Percentiles rank a stretch among this genome's conserved stretches.
Conservation (phyloP, 805 yeast species). For the Teunomyces panamensis region DNA sequence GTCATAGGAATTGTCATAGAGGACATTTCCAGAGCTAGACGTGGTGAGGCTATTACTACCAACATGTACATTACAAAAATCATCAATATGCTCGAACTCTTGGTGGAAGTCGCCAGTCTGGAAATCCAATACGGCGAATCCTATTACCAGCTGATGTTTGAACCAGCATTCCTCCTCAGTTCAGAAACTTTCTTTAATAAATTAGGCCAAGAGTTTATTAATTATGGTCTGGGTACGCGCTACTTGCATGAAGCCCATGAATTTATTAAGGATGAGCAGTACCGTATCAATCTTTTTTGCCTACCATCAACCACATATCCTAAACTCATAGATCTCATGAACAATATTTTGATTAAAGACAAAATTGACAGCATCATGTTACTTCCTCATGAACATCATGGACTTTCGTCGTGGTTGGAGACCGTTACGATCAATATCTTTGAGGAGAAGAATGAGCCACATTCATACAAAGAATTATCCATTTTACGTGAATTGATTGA, state of each 20-base stretch:
- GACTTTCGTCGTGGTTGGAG: conserved; percentile 55
- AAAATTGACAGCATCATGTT: conserved; percentile 55
- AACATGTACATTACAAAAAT: conserved; percentile 57
- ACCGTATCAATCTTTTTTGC: conserved; percentile 47
- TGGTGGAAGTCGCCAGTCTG: conserved; percentile 40
- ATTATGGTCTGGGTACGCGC: conserved; percentile 43
- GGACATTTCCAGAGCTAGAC: conserved; percentile 55
- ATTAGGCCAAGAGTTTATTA: conserved; percentile 45
- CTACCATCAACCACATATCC: conserved; percentile 54
- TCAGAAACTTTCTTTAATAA: conserved; percentile 55
- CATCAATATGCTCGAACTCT: conserved; percentile 68
- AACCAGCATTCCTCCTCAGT: conserved; percentile 55
- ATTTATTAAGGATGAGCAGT: conserved; percentile 61
- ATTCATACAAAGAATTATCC: conserved; percentile 38
- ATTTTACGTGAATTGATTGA: conserved; percentile 49
- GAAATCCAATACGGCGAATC: conserved; percentile 48
- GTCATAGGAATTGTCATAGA: conserved; percentile 49
- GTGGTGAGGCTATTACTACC: conserved; percentile 48
- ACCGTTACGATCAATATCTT: conserved; percentile 30
- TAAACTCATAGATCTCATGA: conserved; percentile 54
- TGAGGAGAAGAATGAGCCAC: conserved; percentile 7
- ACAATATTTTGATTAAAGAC: conserved; percentile 54
- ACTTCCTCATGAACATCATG: conserved; percentile 47
- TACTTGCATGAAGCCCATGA: conserved; percentile 52
- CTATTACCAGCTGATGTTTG: conserved; percentile 63